These are phyloP conservation scores for Phyllostachys edulis DNA, from an alignment of 176 grass and related monocot genomes.

Conservation along the genomic window DNA sequence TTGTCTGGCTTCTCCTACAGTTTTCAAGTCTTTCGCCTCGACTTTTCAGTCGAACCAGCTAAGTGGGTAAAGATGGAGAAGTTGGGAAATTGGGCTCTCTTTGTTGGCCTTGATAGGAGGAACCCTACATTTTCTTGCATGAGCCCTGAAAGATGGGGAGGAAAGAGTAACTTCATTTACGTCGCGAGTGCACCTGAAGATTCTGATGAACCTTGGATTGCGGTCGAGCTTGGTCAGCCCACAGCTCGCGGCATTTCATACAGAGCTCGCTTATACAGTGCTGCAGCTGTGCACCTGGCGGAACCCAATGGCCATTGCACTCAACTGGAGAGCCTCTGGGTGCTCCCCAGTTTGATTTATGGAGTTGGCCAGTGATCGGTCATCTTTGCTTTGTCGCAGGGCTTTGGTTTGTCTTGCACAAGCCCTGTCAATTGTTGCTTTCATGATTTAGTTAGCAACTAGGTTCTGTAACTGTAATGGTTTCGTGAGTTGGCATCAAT, in stretches of 20 bases:
- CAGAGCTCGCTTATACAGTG: not conserved
- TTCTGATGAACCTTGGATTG: conserved; percentile 19
- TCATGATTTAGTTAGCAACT: not conserved
- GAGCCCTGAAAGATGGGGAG: conserved; percentile 64
- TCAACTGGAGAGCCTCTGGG: conserved; percentile 20
- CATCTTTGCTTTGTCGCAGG: not conserved
- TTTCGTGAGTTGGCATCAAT: not conserved
- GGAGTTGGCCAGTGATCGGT: not conserved
- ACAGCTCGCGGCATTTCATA: not conserved
- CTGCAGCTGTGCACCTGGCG: not conserved
- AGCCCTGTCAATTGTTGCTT: not conserved
- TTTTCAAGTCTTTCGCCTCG: conserved; percentile 32
- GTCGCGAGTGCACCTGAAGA: not conserved
- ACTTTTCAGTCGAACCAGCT: conserved; percentile 11
- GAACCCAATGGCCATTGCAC: not conserved
- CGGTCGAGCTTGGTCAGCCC: conserved; percentile 15
- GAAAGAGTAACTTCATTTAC: conserved; percentile 55
- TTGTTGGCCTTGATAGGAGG: conserved; percentile 27
- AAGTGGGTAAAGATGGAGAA: conserved; percentile 43
- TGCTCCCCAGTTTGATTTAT: conserved; percentile 31
- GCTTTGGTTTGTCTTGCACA: not conserved
- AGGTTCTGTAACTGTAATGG: not conserved
- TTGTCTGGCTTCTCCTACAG: not conserved
- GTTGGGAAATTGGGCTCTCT: conserved; percentile 47
- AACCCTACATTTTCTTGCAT: conserved; percentile 43